These are phyloP conservation scores for Pleurotus pulmonarius DNA, from an alignment of 768 basidiomycete species.

Conservation along the genomic window DNA sequence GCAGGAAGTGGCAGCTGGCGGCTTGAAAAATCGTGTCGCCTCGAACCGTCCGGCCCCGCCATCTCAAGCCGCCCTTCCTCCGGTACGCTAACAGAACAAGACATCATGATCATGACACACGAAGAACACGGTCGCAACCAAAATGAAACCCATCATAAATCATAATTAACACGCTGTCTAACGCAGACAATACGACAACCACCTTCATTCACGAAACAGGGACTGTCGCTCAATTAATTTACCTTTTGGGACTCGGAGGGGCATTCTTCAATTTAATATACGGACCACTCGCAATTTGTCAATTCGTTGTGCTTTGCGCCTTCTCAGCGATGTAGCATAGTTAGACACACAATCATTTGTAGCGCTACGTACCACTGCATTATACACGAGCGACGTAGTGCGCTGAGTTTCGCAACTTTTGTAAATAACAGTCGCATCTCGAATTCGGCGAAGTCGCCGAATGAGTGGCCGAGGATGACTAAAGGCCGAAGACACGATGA, in stretches of 20 bases:
- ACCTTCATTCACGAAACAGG: slow-evolving; percentile 57
- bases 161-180: slow-evolving; percentile 11
- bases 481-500: too few relatives aligned
- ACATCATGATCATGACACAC: too few relatives aligned
- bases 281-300: slow-evolving; percentile 14
- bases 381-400: slow-evolving; percentile 29
- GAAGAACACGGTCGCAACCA: too few relatives aligned
- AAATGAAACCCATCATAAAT: too few relatives aligned
- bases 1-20: too few relatives aligned
- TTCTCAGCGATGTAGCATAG: slow-evolving; percentile 29
- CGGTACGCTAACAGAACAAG: neutral
- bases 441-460: neutral
- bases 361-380: slow-evolving; percentile 29
- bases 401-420: slow-evolving; percentile 14
- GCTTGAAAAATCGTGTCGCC: too few relatives aligned
- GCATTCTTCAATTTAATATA: too few relatives aligned
- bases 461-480: neutral
- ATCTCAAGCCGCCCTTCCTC: too few relatives aligned
- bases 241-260: slow-evolving; percentile 14
- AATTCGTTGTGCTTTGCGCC: slow-evolving; percentile 13
- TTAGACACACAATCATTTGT: slow-evolving; percentile 20
- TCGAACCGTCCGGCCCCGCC: too few relatives aligned
- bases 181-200: slow-evolving; percentile 24
- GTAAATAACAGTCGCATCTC: too few relatives aligned
- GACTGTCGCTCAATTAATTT: slow-evolving; percentile 26